phyloP scores from a whole-genome alignment of 176 grass and related monocot species.

The sorghum (Sorghum bicolor) region Sorghum_bicolor_NCBIv3 NC_012877.2:50640001-50640500 shows the following conservation, averaged over 20 bases:
- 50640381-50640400: constrained; percentile 53
- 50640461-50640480: background rate
- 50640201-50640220: background rate
- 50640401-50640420: constrained; percentile 35
- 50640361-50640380: constrained; percentile 4
- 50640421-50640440: constrained; percentile 24
- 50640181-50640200: background rate
- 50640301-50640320: constrained; percentile 34
- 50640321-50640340: constrained; percentile 36
- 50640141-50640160: too few species aligned
- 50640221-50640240: background rate
- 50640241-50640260: constrained; percentile 6
- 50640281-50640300: constrained; percentile 22
- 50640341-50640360: constrained; percentile 1
- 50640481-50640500: background rate
- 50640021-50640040: too few species aligned
- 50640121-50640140: too few species aligned
- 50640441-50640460: background rate
- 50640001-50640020: too few species aligned
- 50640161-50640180: background rate
- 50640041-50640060: too few species aligned
- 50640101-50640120: too few species aligned
- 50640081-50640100: too few species aligned
- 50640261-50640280: constrained; percentile 14
- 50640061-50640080: too few species aligned